phyloP scores from a whole-genome alignment of 495 filamentous ascomycete species.

The Lophiostoma macrostomum region DNA sequence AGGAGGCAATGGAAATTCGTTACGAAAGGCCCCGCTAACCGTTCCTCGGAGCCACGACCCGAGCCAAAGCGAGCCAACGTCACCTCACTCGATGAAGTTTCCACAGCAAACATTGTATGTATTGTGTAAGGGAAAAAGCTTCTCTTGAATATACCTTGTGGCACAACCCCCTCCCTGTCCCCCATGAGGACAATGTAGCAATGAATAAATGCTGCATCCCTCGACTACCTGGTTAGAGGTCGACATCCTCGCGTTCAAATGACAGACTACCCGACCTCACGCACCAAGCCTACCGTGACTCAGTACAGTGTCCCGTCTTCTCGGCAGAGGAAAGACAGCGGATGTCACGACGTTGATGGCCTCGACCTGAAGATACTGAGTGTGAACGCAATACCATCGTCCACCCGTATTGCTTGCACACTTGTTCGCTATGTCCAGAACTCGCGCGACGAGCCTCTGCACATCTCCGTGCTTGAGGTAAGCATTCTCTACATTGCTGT shows the following conservation, averaged over 20 bases:
- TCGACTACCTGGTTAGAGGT: neutral
- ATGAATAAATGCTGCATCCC: neutral
- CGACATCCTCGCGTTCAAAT: neutral
- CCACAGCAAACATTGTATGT: too few species aligned
- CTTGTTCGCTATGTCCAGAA: neutral
- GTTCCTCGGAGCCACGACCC: too few species aligned
- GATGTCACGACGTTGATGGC: neutral
- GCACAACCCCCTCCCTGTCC: too few species aligned
- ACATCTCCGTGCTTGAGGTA: too few species aligned
- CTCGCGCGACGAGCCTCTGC: neutral
- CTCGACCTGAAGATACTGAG: conserved; percentile 1
- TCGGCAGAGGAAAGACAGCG: neutral
- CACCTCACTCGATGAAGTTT: too few species aligned
- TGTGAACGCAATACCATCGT: neutral
- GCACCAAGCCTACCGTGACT: neutral
- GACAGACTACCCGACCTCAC: neutral
- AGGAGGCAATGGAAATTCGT: too few species aligned
- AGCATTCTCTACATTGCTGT: too few species aligned
- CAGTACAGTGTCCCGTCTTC: neutral
- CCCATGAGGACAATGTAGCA: too few species aligned
- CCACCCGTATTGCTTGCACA: neutral
- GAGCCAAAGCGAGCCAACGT: too few species aligned
- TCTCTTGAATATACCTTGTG: too few species aligned
- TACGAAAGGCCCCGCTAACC: too few species aligned
- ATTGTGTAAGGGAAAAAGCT: too few species aligned